Evolutionary conservation across 2,329 filamentous ascomycete genomes (phyloP), one percentile per base, ranked within the genome.

Genomic region (Botryotinia globosa): DNA sequence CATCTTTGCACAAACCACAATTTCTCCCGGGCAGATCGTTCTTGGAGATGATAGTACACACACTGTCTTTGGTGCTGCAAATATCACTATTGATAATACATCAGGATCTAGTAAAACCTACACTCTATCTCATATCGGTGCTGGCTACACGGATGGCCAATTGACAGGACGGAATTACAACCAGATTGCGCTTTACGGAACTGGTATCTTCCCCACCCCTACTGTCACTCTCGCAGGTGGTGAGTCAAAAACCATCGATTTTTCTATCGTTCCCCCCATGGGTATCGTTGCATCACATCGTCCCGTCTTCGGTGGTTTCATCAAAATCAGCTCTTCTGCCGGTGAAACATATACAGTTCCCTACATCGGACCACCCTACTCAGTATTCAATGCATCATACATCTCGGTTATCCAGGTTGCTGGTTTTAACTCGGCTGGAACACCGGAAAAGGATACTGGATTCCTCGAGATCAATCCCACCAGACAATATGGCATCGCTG

Each of bases 281-380:
- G 76, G 56, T 3, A 66, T 78, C 37, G 73, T 74, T 25, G 73
- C 77, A 29, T 71, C 74, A 1, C 74, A 75, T 39, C 69, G 72
- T 37, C 79, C 79, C 1, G 77, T 80, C 9, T 80, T 78, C 45
- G 73, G 75, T 16, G 78, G 78, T 8, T 80, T 74, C 71, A 72
- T 80, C 34, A 75, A 74, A 58, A 67, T 78, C 18, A 62, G 70
- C 20, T 72, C 68, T 9, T 73, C 69, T 63, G 62, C 73, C 20
- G 72, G 69, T 20, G 73, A 78, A 64, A 72, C 74, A 32, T 74
- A 77, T 56, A 75, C 67, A 20, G 69, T 79, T 14, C 78, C 78
- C 8, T 80, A 80, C 63, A 74, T 75, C 7, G 77, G 78, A 1
- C 73, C 75, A 1, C 78, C 79, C 0, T 80, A 78, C 44, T 78